phyloP scores from a whole-genome alignment of 305 asterid species.

The Solanum hybrid region DNA sequence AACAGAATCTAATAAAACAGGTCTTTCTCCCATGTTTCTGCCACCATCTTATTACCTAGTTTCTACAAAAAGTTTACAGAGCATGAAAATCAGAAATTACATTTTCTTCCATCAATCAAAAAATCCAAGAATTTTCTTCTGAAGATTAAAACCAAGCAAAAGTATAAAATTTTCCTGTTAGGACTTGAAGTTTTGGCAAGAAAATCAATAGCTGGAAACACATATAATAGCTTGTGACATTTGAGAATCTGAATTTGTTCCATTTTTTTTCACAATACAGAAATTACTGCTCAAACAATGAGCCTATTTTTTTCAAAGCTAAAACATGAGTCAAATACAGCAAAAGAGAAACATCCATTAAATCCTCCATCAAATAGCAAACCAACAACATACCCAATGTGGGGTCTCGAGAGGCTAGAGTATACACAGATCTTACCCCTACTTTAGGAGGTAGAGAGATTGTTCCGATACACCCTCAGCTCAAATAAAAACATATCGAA shows the following conservation, averaged over 20 bases:
- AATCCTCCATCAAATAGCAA: neutral
- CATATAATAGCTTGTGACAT: neutral
- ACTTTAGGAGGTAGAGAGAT: neutral
- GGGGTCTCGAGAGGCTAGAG: neutral
- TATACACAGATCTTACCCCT: neutral
- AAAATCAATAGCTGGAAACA: neutral
- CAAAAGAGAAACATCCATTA: neutral
- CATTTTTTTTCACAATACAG: neutral
- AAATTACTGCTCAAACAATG: neutral
- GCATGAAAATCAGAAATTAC: neutral
- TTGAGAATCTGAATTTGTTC: neutral
- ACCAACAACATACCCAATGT: neutral
- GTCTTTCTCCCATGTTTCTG: slow-evolving; percentile 5
- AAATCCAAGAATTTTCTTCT: neutral
- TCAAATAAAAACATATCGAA: neutral
- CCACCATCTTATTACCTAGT: slow-evolving; percentile 1
- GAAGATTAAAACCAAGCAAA: neutral
- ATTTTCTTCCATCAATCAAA: neutral
- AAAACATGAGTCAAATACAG: neutral
- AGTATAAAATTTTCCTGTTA: neutral
- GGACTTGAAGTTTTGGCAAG: neutral
- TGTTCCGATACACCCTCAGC: neutral
- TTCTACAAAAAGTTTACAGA: neutral
- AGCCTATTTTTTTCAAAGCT: neutral
- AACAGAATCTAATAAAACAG: slow-evolving; percentile 4